Evolutionary conservation across 2,329 filamentous ascomycete species (phyloP).

Genomic region (Penicillium sp.): DNA sequence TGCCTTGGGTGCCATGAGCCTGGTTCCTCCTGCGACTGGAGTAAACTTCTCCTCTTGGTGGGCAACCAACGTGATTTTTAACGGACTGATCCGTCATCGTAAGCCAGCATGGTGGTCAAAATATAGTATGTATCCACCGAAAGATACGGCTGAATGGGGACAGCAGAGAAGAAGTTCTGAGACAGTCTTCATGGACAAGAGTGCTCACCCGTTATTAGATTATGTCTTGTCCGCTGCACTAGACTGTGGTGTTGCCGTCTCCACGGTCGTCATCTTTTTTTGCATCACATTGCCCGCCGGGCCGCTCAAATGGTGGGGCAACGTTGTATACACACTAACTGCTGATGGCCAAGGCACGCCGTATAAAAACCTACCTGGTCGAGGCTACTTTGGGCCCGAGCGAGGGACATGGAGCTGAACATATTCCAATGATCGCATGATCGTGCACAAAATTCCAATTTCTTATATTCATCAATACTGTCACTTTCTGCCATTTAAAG

Average conservation of each 20-base stretch:
- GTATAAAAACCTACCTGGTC: slow-evolving; percentile 23
- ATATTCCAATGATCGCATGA: background rate
- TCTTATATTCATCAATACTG: too few relatives aligned
- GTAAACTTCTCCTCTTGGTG: slow-evolving; percentile 67
- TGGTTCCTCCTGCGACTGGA: slow-evolving; percentile 62
- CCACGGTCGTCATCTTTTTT: slow-evolving; percentile 42
- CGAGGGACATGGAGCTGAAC: slow-evolving; percentile 24
- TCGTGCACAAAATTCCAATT: background rate
- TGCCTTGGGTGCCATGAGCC: slow-evolving; percentile 59
- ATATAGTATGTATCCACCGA: slow-evolving; percentile 31
- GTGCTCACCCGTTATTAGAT: slow-evolving; percentile 19
- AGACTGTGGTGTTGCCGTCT: slow-evolving; percentile 39
- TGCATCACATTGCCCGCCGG: slow-evolving; percentile 39
- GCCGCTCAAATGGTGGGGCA: slow-evolving; percentile 40
- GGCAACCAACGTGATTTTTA: slow-evolving; percentile 44
- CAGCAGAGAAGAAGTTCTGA: background rate
- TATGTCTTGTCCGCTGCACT: slow-evolving; percentile 43
- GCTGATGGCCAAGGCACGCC: slow-evolving; percentile 39
- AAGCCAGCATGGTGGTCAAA: slow-evolving; percentile 46
- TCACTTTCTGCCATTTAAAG: too few relatives aligned
- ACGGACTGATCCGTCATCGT: slow-evolving; percentile 39
- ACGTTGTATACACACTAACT: slow-evolving; percentile 32
- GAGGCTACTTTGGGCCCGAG: slow-evolving; percentile 28
- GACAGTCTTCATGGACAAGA: background rate
- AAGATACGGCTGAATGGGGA: too few relatives aligned